A percentile compares a stretch with the other conserved stretches of the same genome.
These are phyloP conservation scores for Herpotrichia juniperi DNA, from an alignment of 2,329 filamentous ascomycete species.

Conservation along the genomic window DNA sequence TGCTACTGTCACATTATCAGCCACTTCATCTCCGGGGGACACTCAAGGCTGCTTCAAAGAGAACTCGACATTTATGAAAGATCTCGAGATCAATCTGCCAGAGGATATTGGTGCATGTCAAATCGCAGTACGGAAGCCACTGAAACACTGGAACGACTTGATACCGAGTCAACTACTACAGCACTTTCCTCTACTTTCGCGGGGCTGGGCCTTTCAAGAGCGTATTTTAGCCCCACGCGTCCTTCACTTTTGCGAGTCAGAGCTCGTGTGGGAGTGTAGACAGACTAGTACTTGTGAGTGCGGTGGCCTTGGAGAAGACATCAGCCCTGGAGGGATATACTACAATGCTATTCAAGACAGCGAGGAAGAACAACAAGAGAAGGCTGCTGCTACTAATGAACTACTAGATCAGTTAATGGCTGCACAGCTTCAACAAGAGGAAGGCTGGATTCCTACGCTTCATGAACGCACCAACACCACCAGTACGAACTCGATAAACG, in stretches of 20 bases:
- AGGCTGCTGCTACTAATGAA: background rate
- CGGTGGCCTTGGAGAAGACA: conserved; percentile 10
- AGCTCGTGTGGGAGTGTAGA: conserved; percentile 26
- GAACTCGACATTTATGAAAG: too few relatives aligned
- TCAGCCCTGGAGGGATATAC: conserved; percentile 9
- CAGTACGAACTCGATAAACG: background rate
- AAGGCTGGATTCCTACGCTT: background rate
- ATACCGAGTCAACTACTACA: background rate
- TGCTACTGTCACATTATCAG: conserved; percentile 8
- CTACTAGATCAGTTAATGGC: background rate
- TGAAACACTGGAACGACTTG: conserved; percentile 6
- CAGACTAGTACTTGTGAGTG: conserved; percentile 20
- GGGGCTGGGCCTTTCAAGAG: conserved; percentile 16
- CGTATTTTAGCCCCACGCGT: conserved; percentile 18
- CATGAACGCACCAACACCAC: background rate
- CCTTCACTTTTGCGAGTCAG: conserved; percentile 18
- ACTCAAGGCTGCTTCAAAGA: conserved; percentile 5
- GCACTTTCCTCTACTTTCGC: conserved; percentile 4
- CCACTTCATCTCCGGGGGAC: conserved; percentile 4
- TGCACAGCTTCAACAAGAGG: background rate
- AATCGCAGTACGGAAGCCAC: conserved; percentile 4
- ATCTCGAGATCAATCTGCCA: conserved; percentile 1
- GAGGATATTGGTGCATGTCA: background rate
- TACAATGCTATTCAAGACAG: conserved; percentile 7
- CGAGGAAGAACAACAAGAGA: conserved; percentile 7